Base-by-base conservation (phyloP, 225 moss, liverwort and hornwort species). In the Pseudoscleropodium purum region DNA sequence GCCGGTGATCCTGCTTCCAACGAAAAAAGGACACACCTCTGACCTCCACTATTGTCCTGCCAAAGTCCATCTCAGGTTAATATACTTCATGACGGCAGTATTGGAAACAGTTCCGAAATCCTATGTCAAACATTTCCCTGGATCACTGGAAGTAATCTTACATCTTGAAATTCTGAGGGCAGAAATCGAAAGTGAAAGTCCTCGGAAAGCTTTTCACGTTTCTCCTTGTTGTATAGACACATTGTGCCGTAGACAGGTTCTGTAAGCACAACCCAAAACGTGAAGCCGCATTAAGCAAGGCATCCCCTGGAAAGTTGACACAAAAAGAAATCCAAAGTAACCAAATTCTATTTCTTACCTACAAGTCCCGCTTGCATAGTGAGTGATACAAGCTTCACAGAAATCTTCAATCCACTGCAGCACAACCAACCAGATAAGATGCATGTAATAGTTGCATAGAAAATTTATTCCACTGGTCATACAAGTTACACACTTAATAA, bases 321-420 rank as follows among this genome's bases (percentile, higher is more conserved):
- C 63, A 62, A 54, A n/a, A 87, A 51, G 36, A 65, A 76, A 63
- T 68, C 65, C 62, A 52, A 69, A 75, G 47, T 82, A 89, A 27
- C 70, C 81, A 88, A 87, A 81, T 51, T 81, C 87, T 75, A 73
- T 68, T 84, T 77, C 96, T 95, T 92, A 98, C 98, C 98, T 88
- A 98, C 98, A 86, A 98, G 95, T 87, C 98, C 97, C 88, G 98
- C 98, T 92, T 97, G 97, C 92, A 98, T 97, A 90, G 92, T 94
- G 16, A 98, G 93, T 62, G 98, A 94, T 88, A 97, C 93, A 89
- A 97, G 95, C 94, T 96, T 98, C 93, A 98, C 98, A 69, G 94
- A 98, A 45, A 98, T 94, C 92, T 97, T 98, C 93, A 98, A 92
- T 66, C 97, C 97, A 90, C 93, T 93, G 92, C 85, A 87, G 73